phyloP scores from a whole-genome alignment of 2,329 filamentous ascomycete genomes.

The Eutypella sp. region DNA sequence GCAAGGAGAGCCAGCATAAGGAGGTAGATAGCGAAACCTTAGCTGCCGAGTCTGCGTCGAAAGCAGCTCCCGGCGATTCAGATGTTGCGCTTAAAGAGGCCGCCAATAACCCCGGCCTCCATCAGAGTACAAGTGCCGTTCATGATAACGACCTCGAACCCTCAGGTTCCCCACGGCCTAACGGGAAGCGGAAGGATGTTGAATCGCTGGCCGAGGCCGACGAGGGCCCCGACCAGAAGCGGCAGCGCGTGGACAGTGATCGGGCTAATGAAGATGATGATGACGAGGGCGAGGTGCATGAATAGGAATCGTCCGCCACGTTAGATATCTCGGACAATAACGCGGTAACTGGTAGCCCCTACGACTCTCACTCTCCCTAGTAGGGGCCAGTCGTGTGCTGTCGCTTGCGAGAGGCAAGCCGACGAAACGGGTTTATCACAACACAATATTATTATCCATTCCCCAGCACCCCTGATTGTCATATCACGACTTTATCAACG shows the following conservation, averaged over 20 bases:
- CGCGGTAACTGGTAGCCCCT: background rate
- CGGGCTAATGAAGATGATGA: conserved; percentile 22
- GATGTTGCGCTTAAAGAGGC: conserved; percentile 26
- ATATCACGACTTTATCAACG: no score
- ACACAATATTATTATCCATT: no score
- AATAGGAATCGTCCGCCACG: conserved; percentile 11
- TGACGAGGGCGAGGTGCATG: conserved; percentile 43
- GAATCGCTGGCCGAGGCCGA: conserved; percentile 26
- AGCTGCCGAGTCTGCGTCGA: conserved; percentile 30
- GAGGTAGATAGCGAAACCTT: conserved; percentile 21
- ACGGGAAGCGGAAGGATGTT: conserved; percentile 36
- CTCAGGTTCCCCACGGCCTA: conserved; percentile 28
- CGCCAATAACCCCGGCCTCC: conserved; percentile 24
- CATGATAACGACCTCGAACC: conserved; percentile 26
- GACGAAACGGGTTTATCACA: no score
- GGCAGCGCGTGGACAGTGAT: conserved; percentile 24
- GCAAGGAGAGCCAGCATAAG: background rate
- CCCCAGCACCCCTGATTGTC: no score
- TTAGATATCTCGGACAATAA: background rate
- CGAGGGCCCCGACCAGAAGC: conserved; percentile 37
- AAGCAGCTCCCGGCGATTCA: conserved; percentile 26
- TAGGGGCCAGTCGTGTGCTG: no score
- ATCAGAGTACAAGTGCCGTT: conserved; percentile 22
- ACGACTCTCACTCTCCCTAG: background rate
- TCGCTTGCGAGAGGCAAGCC: no score